Evolutionary conservation across 176 grass and related monocot species (phyloP).

Genomic region (Oropetium thomaeum): DNA sequence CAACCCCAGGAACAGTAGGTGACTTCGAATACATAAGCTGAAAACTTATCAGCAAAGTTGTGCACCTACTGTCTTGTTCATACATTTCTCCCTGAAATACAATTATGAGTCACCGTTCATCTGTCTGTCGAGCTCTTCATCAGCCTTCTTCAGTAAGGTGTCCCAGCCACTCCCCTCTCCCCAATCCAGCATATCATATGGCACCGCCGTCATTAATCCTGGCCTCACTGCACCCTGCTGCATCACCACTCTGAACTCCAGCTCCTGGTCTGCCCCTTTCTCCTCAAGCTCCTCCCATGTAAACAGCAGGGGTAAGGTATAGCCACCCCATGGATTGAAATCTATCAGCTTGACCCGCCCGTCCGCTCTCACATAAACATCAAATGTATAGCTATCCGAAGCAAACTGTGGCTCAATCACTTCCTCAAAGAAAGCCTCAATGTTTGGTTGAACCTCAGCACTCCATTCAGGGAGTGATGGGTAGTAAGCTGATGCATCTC

Average conservation of each 20-base stretch:
- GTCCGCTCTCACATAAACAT: constrained; percentile 56
- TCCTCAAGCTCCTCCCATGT: constrained; percentile 76
- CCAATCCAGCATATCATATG: constrained; percentile 90
- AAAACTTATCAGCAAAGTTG: constrained; percentile 12
- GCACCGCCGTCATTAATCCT: constrained; percentile 84
- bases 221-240: constrained; percentile 72
- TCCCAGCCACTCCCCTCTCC: constrained; percentile 91
- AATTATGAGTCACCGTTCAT: constrained; percentile 21
- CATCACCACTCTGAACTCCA: constrained; percentile 72
- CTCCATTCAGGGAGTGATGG: constrained; percentile 59
- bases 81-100: not conserved
- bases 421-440: constrained; percentile 52
- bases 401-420: constrained; percentile 52
- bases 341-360: constrained; percentile 67
- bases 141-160: constrained; percentile 78
- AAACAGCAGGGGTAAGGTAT: constrained; percentile 71
- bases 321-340: constrained; percentile 88
- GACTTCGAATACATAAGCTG: not conserved
- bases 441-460: constrained; percentile 38
- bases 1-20: not conserved
- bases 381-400: constrained; percentile 67
- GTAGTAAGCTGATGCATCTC: constrained; percentile 85
- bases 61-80: constrained; percentile 18
- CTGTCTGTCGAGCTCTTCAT: constrained; percentile 67
- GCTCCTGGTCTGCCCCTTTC: constrained; percentile 2